Percentiles rank a stretch among this genome's conserved stretches.
phyloP scores from a whole-genome alignment of 2,329 filamentous ascomycete genomes.

The Chrysoporthe cubensis region DNA sequence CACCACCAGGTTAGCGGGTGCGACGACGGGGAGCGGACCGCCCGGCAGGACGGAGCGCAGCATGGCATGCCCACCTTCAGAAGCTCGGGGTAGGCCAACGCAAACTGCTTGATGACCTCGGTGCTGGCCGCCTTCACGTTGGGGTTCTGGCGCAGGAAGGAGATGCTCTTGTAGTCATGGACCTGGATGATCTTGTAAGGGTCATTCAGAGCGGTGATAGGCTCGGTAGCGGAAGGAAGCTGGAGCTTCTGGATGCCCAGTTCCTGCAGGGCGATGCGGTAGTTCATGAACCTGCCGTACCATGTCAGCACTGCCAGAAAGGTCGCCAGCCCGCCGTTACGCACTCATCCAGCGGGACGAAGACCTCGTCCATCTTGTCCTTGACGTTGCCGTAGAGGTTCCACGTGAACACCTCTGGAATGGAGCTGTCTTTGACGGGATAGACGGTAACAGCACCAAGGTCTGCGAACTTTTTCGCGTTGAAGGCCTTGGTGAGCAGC shows the following conservation, averaged over 20 bases:
- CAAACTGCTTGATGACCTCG: conserved; percentile 81
- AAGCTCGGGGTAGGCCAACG: conserved; percentile 85
- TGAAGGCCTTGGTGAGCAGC: conserved; percentile 67
- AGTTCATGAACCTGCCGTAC: conserved; percentile 74
- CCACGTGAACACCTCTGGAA: conserved; percentile 75
- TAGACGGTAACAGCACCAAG: conserved; percentile 84
- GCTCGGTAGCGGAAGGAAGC: conserved; percentile 68
- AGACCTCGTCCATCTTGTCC: conserved; percentile 76
- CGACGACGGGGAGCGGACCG: too few species aligned
- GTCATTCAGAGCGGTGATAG: conserved; percentile 76
- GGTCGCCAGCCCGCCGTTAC: conserved; percentile 37
- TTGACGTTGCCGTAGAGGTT: conserved; percentile 92
- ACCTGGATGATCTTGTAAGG: conserved; percentile 91
- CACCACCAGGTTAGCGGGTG: neutral
- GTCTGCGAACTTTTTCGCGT: conserved; percentile 71
- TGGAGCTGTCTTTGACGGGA: conserved; percentile 46
- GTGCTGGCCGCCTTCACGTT: conserved; percentile 75
- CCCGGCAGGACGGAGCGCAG: neutral
- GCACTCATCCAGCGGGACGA: conserved; percentile 80
- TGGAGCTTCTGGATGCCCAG: conserved; percentile 74
- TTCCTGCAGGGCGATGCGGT: conserved; percentile 80
- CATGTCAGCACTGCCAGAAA: neutral
- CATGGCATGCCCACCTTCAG: conserved; percentile 54
- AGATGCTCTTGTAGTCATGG: conserved; percentile 89
- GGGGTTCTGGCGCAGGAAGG: conserved; percentile 81